phyloP scores from a whole-genome alignment of 2,329 filamentous ascomycete genomes.

The Aureobasidium sp. region DNA sequence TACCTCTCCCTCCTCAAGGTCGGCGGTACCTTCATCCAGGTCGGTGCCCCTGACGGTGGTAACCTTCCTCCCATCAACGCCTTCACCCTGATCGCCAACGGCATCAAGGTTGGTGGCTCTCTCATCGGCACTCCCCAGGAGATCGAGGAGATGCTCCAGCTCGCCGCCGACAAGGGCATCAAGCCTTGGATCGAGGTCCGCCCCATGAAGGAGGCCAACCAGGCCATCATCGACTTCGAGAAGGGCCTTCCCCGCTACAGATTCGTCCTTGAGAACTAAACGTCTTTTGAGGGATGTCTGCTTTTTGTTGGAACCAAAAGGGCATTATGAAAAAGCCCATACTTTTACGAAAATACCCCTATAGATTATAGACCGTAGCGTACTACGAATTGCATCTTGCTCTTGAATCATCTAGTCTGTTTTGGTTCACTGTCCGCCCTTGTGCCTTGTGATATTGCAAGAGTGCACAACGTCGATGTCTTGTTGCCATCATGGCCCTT shows the following conservation, averaged over 20 bases:
- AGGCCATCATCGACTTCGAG: conserved; percentile 51
- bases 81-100: conserved; percentile 51
- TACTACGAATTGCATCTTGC: conserved; percentile 9
- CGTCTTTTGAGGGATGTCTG: background rate
- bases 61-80: conserved; percentile 47
- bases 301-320: background rate
- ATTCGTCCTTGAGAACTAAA: conserved; percentile 33
- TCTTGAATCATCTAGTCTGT: background rate
- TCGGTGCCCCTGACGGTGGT: conserved; percentile 55
- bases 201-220: conserved; percentile 52
- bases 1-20: conserved; percentile 55
- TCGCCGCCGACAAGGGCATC: conserved; percentile 52
- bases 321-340: conserved; percentile 13
- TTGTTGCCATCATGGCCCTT: too few relatives aligned
- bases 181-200: conserved; percentile 56
- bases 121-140: conserved; percentile 48
- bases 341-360: conserved; percentile 13
- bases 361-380: conserved; percentile 13
- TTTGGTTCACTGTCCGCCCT: background rate
- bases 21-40: conserved; percentile 55
- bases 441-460: too few relatives aligned
- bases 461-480: too few relatives aligned
- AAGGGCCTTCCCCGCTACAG: conserved; percentile 46
- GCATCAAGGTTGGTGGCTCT: conserved; percentile 38
- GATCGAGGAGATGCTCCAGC: conserved; percentile 54